Base-by-base conservation (phyloP, 2,329 filamentous ascomycete species). In the Ascochyta rabiei region DNA sequence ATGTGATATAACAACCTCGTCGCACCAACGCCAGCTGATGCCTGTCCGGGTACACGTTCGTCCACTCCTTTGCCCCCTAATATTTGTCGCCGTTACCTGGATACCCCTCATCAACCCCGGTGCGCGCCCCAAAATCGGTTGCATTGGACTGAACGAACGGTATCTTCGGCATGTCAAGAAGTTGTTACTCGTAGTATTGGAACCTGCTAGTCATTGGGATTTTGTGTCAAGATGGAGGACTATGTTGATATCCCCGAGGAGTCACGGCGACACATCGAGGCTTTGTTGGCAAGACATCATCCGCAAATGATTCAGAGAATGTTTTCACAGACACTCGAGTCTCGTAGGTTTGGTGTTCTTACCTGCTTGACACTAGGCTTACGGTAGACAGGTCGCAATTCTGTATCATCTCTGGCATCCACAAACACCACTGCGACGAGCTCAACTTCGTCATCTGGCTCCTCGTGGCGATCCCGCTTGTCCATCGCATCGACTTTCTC, bases 1-100 rank as follows among this genome's bases (percentile, higher is more conserved):
- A 72, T 70, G 68, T 72, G 69, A 73, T 69, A 70, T 71, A 72
- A 71, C 64, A 67, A 60, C 65, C 67, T 62, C 57, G 69, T 74
- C 70, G 53, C 55, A 49, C 46, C 35, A 46, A 61, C 70, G 68
- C 68, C 57, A 69, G 64, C 65, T 63, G 67, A 64, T 62, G 64
- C 64, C 61, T 67, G 59, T 47, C 57, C 65, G 65, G 67, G 63
- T 58, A 65, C 62, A 67, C 68, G 61, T 67, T 68, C 63, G 66
- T 72, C 67, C 65, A 71, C 62, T 67, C 67, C 62, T 68, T 66
- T 56, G 53, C 61, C 45, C 63, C 60, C 59, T 57, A 62, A 62
- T n/a, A 24, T 59, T 56, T 56, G 42, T 48, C 48, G 57, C 23
- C 61, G 49, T 56, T 57, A 47, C 62, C 59, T 64, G 55, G 56